A percentile compares a stretch with the other conserved stretches of the same genome.
Evolutionary conservation across 2,329 filamentous ascomycete species (phyloP).

Genomic region (Colletotrichum chlorophyti): DNA sequence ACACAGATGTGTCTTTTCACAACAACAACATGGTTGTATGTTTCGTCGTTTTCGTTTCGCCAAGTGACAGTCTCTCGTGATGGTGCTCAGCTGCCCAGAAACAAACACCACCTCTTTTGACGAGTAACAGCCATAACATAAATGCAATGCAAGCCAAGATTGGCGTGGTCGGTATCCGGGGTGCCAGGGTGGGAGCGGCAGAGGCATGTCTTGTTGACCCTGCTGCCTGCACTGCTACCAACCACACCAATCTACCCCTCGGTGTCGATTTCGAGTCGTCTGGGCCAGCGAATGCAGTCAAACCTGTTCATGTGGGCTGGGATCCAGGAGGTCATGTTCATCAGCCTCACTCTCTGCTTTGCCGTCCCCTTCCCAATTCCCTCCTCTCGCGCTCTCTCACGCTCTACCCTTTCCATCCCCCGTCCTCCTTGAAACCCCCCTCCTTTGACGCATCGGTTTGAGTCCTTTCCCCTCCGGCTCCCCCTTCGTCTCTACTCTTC

Average conservation of each 20-base stretch:
- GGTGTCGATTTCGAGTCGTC: not conserved
- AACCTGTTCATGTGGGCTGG: not conserved
- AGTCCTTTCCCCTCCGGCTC: not conserved
- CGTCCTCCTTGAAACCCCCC: not conserved
- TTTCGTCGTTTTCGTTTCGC: no score
- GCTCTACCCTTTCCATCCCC: no score
- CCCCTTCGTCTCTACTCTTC: not conserved
- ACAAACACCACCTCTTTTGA: no score
- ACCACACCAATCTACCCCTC: conserved; percentile 13
- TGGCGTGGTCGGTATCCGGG: not conserved
- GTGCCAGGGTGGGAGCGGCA: not conserved
- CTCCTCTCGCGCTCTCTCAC: no score
- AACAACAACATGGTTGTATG: no score
- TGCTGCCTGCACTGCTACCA: conserved; percentile 8
- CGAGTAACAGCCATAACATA: not conserved
- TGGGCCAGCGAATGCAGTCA: not conserved
- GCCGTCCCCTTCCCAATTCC: not conserved
- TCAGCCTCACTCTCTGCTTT: conserved; percentile 5
- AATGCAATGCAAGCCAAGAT: not conserved
- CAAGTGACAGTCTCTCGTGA: no score
- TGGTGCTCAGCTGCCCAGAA: not conserved
- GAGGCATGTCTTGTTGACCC: conserved; percentile 4
- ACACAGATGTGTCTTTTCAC: no score
- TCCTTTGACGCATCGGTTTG: not conserved
- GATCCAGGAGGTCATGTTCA: not conserved